Percentiles rank a stretch among this genome's conserved stretches.
These are phyloP conservation scores for Hortaea werneckii DNA, from an alignment of 2,329 filamentous ascomycete species.

Conservation along the genomic window DNA sequence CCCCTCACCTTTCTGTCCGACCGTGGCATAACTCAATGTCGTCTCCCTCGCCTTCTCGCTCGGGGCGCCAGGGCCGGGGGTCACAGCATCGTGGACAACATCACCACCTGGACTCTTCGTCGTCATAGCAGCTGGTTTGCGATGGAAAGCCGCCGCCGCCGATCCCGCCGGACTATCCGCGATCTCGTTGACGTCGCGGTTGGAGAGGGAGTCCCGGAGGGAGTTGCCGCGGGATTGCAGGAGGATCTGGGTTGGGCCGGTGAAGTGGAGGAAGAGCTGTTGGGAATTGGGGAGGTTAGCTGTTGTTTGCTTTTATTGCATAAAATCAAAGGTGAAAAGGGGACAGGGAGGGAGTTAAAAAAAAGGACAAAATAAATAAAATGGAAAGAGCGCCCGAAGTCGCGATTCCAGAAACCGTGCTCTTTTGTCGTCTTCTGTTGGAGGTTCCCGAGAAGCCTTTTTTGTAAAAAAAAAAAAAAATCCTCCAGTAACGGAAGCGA, in stretches of 20 bases:
- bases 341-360: too few species aligned
- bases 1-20: conserved; percentile 18
- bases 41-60: conserved; percentile 15
- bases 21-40: conserved; percentile 25
- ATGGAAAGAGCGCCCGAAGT: too few species aligned
- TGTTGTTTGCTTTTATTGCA: background rate
- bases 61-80: conserved; percentile 7
- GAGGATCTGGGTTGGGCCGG: conserved; percentile 74
- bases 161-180: conserved; percentile 69
- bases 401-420: too few species aligned
- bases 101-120: background rate
- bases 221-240: conserved; percentile 78
- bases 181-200: conserved; percentile 78
- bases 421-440: too few species aligned
- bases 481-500: too few species aligned
- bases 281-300: conserved; percentile 2
- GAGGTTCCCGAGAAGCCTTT: too few species aligned
- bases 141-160: conserved; percentile 47
- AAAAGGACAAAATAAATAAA: too few species aligned
- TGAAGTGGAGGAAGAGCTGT: conserved; percentile 75
- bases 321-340: too few species aligned
- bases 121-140: conserved; percentile 13
- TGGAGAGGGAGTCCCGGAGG: conserved; percentile 66
- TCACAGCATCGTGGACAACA: conserved; percentile 12
- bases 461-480: too few species aligned